These are phyloP conservation scores for Gossypium schwendimanii DNA, from an alignment of 441 rosid species.

Conservation along the genomic window DNA sequence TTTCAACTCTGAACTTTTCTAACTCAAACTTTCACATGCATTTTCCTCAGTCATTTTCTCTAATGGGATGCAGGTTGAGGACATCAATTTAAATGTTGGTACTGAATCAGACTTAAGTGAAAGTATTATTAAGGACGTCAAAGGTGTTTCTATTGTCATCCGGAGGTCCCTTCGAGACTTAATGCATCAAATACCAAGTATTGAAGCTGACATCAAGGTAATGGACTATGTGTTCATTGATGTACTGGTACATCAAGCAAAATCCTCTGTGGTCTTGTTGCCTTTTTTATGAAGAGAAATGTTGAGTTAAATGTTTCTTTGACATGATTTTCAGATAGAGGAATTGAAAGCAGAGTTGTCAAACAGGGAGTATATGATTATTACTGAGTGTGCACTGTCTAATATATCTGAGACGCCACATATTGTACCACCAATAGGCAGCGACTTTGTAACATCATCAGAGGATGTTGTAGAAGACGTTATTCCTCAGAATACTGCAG, in stretches of 20 bases:
- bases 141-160: constrained; percentile 83
- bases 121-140: constrained; percentile 87
- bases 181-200: constrained; percentile 75
- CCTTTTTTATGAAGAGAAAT: constrained; percentile 7
- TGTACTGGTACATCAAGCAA: constrained; percentile 4
- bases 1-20: constrained; percentile 6
- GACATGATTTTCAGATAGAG: constrained; percentile 56
- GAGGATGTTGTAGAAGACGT: constrained; percentile 38
- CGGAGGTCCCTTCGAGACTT: constrained; percentile 86
- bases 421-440: constrained; percentile 51
- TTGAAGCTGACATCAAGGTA: constrained; percentile 74
- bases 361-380: constrained; percentile 79
- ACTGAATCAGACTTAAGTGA: constrained; percentile 71
- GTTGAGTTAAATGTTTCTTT: constrained; percentile 23
- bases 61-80: constrained; percentile 56
- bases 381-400: constrained; percentile 83
- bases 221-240: constrained; percentile 17
- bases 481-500: constrained; percentile 35
- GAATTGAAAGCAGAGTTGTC: constrained; percentile 80
- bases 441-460: constrained; percentile 37
- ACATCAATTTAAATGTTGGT: constrained; percentile 94
- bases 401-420: constrained; percentile 84
- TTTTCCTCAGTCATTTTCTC: not conserved
- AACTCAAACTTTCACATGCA: not conserved
- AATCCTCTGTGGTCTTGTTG: not conserved